phyloP scores from a whole-genome alignment of 345 rosid genomes.

The Triadica sebifera region DNA sequence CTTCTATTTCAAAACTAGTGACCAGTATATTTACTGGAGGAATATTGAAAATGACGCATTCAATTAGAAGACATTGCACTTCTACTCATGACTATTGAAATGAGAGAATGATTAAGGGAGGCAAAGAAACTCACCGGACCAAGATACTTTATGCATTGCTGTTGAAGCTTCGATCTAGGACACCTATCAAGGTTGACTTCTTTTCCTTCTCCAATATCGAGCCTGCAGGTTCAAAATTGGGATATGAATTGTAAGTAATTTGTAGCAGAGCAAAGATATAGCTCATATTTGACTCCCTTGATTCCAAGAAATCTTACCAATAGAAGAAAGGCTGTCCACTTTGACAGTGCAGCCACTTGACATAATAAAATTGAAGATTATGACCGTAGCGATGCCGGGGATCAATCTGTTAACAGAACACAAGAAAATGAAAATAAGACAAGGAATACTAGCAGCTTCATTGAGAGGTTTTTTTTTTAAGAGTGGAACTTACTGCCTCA shows the following conservation, averaged over 20 bases:
- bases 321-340: conserved; percentile 86
- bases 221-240: conserved; percentile 51
- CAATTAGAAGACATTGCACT: neutral
- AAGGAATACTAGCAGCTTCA: conserved; percentile 2
- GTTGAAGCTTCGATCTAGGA: conserved; percentile 67
- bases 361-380: conserved; percentile 86
- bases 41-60: neutral
- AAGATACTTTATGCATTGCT: conserved; percentile 91
- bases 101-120: neutral
- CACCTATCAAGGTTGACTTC: conserved; percentile 67
- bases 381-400: conserved; percentile 97
- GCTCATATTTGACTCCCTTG: neutral
- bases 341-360: conserved; percentile 78
- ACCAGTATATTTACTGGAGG: neutral
- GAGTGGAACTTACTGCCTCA: conserved; percentile 67
- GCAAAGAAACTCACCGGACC: conserved; percentile 68
- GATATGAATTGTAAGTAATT: conserved; percentile 10
- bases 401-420: conserved; percentile 59
- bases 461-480: neutral
- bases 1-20: neutral
- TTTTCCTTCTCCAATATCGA: conserved; percentile 85
- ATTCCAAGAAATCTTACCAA: conserved; percentile 47
- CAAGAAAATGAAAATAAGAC: conserved; percentile 18
- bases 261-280: neutral
- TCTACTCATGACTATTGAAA: neutral